Evolutionary conservation across 1,284 basidiomycete species (phyloP), one percentile per base, ranked within the genome.

Genomic region (Mycena sp.): DNA sequence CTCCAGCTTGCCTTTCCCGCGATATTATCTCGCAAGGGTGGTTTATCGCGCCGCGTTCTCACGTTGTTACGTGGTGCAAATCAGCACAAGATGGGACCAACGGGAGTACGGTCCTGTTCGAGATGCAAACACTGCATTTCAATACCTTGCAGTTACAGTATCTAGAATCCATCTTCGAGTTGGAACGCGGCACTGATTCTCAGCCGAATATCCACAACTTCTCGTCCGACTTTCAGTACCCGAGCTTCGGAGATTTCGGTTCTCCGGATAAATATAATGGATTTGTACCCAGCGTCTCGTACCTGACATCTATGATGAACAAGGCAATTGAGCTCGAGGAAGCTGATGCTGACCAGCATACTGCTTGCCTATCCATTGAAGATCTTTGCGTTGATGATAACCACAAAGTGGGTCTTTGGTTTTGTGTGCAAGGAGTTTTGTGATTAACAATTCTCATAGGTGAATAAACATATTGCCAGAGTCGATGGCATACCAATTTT

Each of bases 31-130:
- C 52, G 35, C 26, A 43, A 55, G 26, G 17, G 12, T 16, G 63
- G 58, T 1, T 23, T 61, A 3, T 61, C 54, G 14, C 55, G 30
- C 16, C 25, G n/a, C 3, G 35, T 58, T 19, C n/a, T 63, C 5
- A 52, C n/a, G 1, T 7, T 45, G 11, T 25, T 63, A 25, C 55
- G 61, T 21, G 56, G 21, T 16, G 61, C 7, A 19, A 63, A 63
- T 58, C 61, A 63, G 49, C 61, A 63, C 43, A 63, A 63, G 29
- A 63, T 63, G 61, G 61, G 61, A 0, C 61, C 55, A 9, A 46
- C 14, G 0, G 61, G 61, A 7, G 61, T 63, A 17, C 41, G 2
- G 21, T 63, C 6, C 21, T 63, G 3, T 17, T 23, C 4, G 55
- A 63, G 37, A 45, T 38, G 23, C 61, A 63, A 9, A 63, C 61